Base-by-base conservation (phyloP, 208 protist species). In the Naegleria gruberi region DNA sequence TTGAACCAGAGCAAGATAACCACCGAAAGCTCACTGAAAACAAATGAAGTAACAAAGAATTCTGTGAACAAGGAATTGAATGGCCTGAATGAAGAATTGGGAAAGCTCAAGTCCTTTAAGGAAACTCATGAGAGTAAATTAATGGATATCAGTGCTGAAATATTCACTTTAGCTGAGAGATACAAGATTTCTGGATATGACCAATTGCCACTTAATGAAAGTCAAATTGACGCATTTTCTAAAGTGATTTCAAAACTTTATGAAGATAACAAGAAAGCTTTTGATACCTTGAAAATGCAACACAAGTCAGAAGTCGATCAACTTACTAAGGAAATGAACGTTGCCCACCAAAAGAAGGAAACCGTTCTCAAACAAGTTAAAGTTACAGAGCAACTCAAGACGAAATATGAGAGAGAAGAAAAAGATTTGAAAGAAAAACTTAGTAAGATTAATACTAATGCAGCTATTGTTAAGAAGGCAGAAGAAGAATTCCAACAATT, bases 161-260 rank as follows among this genome's bases (percentile, higher is more conserved):
- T 88, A 30, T 26, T 26, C 5, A 30, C 8, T 0, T 0, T 65
- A 3, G 34, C 84, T 43, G 8, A 88, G 12, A 47, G 30, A 65
- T 88, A 65, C 30, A 6, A 41, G 12, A 88, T 88, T 41, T 7
- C 44, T n/a, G 84, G 84, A 73, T 88, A 88, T 88, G 84, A 88
- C 4, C 46, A 65, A 41, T 8, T 0, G 19, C 43, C 84, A 26
- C 43, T 40, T 84, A 19, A 6, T 26, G 81, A 44, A 44, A 17
- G 17, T 8, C 65, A 77, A 37, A 77, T 37, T 37, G 26, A 37
- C 17, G n/a, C 6, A 37, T 77, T 77, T 77, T n/a, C 34, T 8
- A 77, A 5, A 5, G 26, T n/a, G n/a, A 7, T 77, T 8, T 7
- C 26, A 1, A 5, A 77, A 26, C 17, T 37, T 1, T 30, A 12